Base-by-base conservation (phyloP, 73 alveolate genomes). In the Diophrys appendiculata region DNA sequence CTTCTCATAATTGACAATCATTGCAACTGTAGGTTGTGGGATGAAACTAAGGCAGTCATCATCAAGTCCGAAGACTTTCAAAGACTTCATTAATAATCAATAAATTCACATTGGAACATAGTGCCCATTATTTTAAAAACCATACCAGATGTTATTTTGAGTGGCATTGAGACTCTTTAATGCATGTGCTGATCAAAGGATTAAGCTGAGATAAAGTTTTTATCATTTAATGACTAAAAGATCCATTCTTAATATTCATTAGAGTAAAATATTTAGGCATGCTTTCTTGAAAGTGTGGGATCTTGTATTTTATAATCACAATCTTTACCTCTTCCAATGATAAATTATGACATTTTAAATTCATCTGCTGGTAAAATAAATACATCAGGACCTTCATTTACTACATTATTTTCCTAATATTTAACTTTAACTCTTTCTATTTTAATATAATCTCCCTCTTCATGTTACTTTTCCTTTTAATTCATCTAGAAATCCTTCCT, bases 11-110 rank as follows among this genome's bases (percentile, higher is more conserved):
- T 83, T 91, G 65, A 93, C 91, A 65, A 92, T 90, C 22, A 92
- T 86, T 0, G 95, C 97, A 33, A 88, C 54, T 60, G 87, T 75
- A 53, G 97, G 97, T 29, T 83, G 68, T 1, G 93, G 92, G 27
- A 90, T 86, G 32, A 90, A 82, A 26, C 86, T 71, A 28, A 91
- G 84, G 67, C 91, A 73, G 56, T 88, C 95, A 23, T 85, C 97
- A 32, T 92, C 97, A 65, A 94, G 86, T 25, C 97, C 91, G 30
- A 94, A 86, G 34, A 89, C 76, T 80, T 94, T n/a, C n/a, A n/a
- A n/a, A n/a, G n/a, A n/a, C n/a, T 69, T 24, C 2, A 60, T 60
- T 60, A 60, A 60, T 23, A 13, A 3, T 60, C 28, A 23, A 23
- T 60, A 60, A 60, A 60, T 27, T 67, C 54, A 28, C 35, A 25